Evolutionary conservation across 78 protist genomes (phyloP), one percentile per base, ranked within the genome.

Genomic region (Polysphondylium violaceum): DNA sequence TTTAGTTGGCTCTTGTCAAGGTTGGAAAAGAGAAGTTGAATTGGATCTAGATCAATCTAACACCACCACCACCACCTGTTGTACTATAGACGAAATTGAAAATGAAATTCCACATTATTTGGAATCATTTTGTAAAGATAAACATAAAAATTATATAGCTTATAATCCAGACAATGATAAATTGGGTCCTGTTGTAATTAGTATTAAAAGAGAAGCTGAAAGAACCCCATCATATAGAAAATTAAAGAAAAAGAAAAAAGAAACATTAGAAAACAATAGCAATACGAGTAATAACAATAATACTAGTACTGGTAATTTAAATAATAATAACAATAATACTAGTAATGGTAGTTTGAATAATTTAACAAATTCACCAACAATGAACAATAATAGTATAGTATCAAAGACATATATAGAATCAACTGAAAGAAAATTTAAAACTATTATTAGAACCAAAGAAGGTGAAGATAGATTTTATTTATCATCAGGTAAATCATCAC

Each of bases 381-480:
- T 25, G 33, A 47, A 9, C 19, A 41, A 12, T 9, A 60, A 11
- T 8, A 63, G 19, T 43, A 63, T 31, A 25, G 19, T 21, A 25
- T 40, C 69, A 61, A 29, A 35, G 17, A 14, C 60, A 44, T 43
- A 21, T 41, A 78, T 78, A 9, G 61, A 35, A 33, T 61, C 88
- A 63, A 69, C 44, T 29, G 91, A 83, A 50, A 40, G 91, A 67
- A 83, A 83, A 74, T 69, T 68, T 36, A 83, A 69, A 71, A 74
- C 76, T 0, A 83, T 83, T 11, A 69, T 83, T 69, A 67, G 91
- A 83, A 56, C 91, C 0, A 36, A 59, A 17, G 91, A 83, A 23
- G 91, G 91, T 12, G 91, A 83, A n/a, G 91, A 83, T 44, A 19
- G 91, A 69, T 83, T 83, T 50, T 83, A 69, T 33, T 8, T 83